Conservation (phyloP, 768 basidiomycete genomes). For the Russula sp. region DNA sequence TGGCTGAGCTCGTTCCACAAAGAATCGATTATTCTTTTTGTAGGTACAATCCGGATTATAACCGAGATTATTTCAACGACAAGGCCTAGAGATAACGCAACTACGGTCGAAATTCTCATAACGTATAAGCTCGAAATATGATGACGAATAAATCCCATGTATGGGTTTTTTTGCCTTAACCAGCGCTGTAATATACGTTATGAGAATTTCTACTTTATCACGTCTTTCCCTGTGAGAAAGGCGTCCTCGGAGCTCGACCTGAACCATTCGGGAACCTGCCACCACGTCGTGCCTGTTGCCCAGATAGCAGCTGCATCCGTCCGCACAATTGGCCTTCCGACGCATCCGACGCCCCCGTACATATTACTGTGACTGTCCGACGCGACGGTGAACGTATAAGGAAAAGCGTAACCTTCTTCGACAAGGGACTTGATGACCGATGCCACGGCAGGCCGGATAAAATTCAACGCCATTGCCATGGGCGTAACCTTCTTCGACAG, state of each 20-base stretch:
- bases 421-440: constrained; percentile 96
- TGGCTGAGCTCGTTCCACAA: too few species aligned
- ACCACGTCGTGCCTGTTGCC: constrained; percentile 99
- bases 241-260: constrained; percentile 80
- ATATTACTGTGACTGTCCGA: constrained; percentile 97
- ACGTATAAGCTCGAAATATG: too few species aligned
- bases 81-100: too few species aligned
- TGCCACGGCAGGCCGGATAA: constrained; percentile 95
- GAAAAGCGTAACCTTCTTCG: constrained; percentile 98
- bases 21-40: too few species aligned
- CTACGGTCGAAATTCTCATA: too few species aligned
- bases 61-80: too few species aligned
- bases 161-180: too few species aligned
- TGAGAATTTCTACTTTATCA: constrained; percentile 44
- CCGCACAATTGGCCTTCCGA: constrained; percentile 95
- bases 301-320: constrained; percentile 94
- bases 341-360: constrained; percentile 97
- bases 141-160: too few species aligned
- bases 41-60: too few species aligned
- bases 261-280: constrained; percentile 98
- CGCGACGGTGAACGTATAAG: constrained; percentile 92
- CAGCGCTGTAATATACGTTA: too few species aligned
- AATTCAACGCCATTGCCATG: constrained; percentile 94
- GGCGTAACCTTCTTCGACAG: constrained; percentile 98
- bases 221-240: constrained; percentile 95